Evolutionary conservation across 495 filamentous ascomycete species (phyloP).

Genomic region (Parachaetomium inaequale): DNA sequence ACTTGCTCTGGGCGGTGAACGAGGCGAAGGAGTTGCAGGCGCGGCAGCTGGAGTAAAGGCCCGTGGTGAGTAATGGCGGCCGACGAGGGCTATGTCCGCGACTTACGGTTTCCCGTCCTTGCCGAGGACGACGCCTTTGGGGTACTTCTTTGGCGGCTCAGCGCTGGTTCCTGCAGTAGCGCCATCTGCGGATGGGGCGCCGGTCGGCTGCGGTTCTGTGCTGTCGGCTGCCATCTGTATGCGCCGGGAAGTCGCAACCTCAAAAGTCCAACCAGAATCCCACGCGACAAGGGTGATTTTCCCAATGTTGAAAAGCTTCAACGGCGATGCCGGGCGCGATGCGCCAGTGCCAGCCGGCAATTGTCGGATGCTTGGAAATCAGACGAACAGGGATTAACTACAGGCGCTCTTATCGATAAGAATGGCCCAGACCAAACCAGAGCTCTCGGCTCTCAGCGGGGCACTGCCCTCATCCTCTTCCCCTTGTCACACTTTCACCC

Average conservation of each 20-base stretch:
- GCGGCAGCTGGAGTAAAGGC: constrained; percentile 66
- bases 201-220: constrained; percentile 26
- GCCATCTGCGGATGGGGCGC: constrained; percentile 1
- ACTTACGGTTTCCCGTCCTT: constrained; percentile 95
- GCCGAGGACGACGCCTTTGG: constrained; percentile 81
- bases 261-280: neutral
- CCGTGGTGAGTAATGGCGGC: neutral
- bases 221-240: constrained; percentile 34
- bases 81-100: neutral
- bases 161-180: constrained; percentile 11
- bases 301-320: neutral
- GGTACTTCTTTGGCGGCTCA: constrained; percentile 42
- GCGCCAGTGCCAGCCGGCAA: neutral
- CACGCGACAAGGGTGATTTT: neutral
- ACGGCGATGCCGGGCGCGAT: neutral
- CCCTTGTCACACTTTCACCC: neutral
- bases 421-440: neutral
- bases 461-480: neutral
- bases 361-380: constrained; percentile 12
- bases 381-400: neutral
- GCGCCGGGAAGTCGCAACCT: neutral
- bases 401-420: constrained; percentile 10
- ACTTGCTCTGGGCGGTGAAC: constrained; percentile 59
- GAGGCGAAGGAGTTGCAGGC: constrained; percentile 74
- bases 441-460: neutral